A percentile compares a stretch with the other conserved stretches of the same genome.
Evolutionary conservation across 176 grass and related monocot genomes (phyloP).

Genomic region (Ensete glaucum): DNA sequence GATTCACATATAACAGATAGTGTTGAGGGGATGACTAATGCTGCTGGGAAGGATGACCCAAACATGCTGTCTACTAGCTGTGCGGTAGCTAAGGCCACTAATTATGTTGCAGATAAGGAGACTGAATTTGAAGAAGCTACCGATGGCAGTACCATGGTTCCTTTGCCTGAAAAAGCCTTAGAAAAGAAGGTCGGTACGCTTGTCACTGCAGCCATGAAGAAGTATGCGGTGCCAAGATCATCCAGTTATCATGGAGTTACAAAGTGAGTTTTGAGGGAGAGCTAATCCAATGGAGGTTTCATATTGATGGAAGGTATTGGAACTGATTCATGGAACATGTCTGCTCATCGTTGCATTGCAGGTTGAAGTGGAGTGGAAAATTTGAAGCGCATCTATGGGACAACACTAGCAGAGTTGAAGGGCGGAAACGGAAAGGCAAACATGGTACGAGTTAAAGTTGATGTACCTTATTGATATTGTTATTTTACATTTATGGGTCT

Average conservation of each 20-base stretch:
- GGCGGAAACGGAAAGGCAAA: constrained; percentile 81
- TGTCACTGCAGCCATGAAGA: constrained; percentile 60
- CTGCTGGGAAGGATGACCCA: background rate
- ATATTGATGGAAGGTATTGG: background rate
- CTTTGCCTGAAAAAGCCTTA: constrained; percentile 21
- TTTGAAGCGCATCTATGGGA: constrained; percentile 97
- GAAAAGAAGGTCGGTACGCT: constrained; percentile 27
- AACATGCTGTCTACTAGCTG: background rate
- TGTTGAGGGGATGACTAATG: background rate
- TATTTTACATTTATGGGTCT: background rate
- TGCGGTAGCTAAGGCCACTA: background rate
- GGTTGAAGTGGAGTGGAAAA: constrained; percentile 96
- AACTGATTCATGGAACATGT: background rate
- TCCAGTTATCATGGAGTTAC: constrained; percentile 87
- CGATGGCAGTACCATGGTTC: background rate
- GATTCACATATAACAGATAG: background rate
- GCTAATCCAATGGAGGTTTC: background rate
- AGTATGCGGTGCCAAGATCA: constrained; percentile 66
- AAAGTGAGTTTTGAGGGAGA: constrained; percentile 29
- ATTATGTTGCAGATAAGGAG: constrained; percentile 1
- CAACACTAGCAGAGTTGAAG: constrained; percentile 80
- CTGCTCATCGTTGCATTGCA: constrained; percentile 14
- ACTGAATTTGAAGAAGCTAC: background rate
- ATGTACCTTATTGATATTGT: background rate
- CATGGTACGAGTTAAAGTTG: constrained; percentile 45